Base-by-base conservation (phyloP, 2,329 filamentous ascomycete species). In the Incumbomyces lentus region DNA sequence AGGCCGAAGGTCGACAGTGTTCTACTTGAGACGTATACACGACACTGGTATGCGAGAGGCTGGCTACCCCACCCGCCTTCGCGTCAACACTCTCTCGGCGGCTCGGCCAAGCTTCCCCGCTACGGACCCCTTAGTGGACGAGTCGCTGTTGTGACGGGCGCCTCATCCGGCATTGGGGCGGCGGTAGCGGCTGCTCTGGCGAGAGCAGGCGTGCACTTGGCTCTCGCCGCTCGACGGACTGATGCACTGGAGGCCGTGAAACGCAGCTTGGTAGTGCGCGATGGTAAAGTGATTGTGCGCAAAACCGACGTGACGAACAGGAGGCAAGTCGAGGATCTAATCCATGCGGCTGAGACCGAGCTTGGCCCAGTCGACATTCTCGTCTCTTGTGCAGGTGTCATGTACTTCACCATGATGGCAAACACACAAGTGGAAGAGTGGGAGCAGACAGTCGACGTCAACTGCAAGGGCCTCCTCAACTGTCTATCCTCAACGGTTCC, bases 361-460 rank as follows among this genome's bases (percentile, higher is more conserved):
- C 78, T 89, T 0, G 85, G 84, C 0, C 76, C 81, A 0, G 71
- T 89, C 37, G 85, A 90, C 60, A 84, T 89, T 43, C 74, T 90
- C n/a, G 78, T 90, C 41, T 79, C 79, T 34, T 86, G 84, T 58
- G 86, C 85, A 0, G 85, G 85, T 31, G 85, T 90, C 60, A 90
- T 90, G 85, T 90, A 90, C 68, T 90, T 81, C 66, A 89, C 85
- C 46, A 81, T 89, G 79, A 89, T 90, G 85, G 78, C 81, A 47
- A 89, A 88, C 60, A 74, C 70, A 13, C 75, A 83, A 52, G 76
- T 71, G 0, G 82, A 85, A 4, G 81, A 90, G 57, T 90, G 85
- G 85, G 80, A 88, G 52, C 81, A 77, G 48, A 89, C 84, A 0
- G 84, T 90, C 35, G 85, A 89, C 57, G 83, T 90, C 55, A 90